Evolutionary conservation across 1,139 yeast genomes (phyloP).

Genomic region (Spathaspora jeffriesii): DNA sequence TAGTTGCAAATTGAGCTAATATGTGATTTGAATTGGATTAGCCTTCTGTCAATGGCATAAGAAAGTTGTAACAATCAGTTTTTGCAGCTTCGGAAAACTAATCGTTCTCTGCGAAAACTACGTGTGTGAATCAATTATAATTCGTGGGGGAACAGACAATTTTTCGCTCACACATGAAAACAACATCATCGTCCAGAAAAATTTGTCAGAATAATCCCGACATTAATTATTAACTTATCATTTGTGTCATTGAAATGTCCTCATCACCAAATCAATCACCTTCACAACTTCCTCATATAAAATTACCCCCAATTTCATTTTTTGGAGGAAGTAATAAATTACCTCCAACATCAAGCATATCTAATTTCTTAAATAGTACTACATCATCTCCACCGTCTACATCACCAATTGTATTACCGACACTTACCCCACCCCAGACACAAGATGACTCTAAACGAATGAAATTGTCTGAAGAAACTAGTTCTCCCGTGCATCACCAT

Average conservation of each 20-base stretch:
- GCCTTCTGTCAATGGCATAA: too few species aligned
- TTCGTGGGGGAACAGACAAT: neutral
- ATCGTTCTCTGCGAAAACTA: too few species aligned
- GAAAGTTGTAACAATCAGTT: too few species aligned
- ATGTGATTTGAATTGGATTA: too few species aligned
- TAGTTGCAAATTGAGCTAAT: too few species aligned
- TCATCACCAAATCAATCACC: conserved; percentile 4
- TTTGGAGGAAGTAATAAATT: conserved; percentile 6
- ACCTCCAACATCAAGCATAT: conserved; percentile 7
- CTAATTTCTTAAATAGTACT: conserved; percentile 8
- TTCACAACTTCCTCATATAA: conserved; percentile 4
- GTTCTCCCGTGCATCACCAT: conserved; percentile 9
- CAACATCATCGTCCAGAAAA: too few species aligned
- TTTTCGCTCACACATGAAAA: too few species aligned
- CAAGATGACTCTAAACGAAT: conserved; percentile 5
- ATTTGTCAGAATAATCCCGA: too few species aligned
- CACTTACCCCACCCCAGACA: conserved; percentile 4
- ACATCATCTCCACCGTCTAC: conserved; percentile 6
- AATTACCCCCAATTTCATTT: conserved; percentile 10
- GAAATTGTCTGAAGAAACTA: neutral
- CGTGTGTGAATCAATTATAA: neutral
- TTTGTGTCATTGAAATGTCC: conserved; percentile 1
- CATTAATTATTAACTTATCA: too few species aligned
- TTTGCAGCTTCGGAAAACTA: neutral
- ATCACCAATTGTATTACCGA: conserved; percentile 10